Evolutionary conservation across 2,329 filamentous ascomycete species (phyloP).

Genomic region (Lecanoromycetidae sp.): DNA sequence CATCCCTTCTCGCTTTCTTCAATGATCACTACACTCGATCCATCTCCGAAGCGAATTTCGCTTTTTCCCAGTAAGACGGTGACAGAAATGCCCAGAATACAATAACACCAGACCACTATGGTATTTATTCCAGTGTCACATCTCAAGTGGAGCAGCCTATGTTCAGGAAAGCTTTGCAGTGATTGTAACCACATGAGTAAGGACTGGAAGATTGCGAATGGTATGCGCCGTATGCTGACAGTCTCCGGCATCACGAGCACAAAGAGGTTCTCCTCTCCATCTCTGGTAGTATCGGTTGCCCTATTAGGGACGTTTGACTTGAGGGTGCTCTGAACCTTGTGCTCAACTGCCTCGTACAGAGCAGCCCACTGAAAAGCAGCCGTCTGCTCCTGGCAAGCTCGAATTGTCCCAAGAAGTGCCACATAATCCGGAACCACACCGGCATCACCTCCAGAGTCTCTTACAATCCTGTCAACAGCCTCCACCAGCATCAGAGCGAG

Average conservation of each 20-base stretch:
- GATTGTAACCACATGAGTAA: slow-evolving; percentile 13
- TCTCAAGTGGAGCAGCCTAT: slow-evolving; percentile 11
- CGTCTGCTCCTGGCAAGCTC: slow-evolving; percentile 13
- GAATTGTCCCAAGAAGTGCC: slow-evolving; percentile 6
- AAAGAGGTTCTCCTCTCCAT: not conserved
- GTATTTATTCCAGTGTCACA: slow-evolving; percentile 12
- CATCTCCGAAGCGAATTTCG: slow-evolving; percentile 8
- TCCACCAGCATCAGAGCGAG: slow-evolving; percentile 6
- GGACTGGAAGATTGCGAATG: slow-evolving; percentile 8
- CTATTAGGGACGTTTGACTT: not conserved
- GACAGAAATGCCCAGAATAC: slow-evolving; percentile 9
- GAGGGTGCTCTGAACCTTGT: not conserved
- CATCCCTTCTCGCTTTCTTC: not conserved
- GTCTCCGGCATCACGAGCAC: too few relatives aligned
- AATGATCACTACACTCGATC: not conserved
- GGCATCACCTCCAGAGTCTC: not conserved
- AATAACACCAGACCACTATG: slow-evolving; percentile 12
- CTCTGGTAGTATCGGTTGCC: not conserved
- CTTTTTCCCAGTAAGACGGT: not conserved
- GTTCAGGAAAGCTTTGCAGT: slow-evolving; percentile 11
- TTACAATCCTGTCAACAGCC: slow-evolving; percentile 7
- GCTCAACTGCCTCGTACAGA: slow-evolving; percentile 10
- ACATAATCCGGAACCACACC: slow-evolving; percentile 9
- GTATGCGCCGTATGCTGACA: not conserved
- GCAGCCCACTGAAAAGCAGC: slow-evolving; percentile 9